These are phyloP conservation scores for Hyaloperonospora brassicae DNA, from an alignment of 352 stramenopile species.

Conservation along the genomic window DNA sequence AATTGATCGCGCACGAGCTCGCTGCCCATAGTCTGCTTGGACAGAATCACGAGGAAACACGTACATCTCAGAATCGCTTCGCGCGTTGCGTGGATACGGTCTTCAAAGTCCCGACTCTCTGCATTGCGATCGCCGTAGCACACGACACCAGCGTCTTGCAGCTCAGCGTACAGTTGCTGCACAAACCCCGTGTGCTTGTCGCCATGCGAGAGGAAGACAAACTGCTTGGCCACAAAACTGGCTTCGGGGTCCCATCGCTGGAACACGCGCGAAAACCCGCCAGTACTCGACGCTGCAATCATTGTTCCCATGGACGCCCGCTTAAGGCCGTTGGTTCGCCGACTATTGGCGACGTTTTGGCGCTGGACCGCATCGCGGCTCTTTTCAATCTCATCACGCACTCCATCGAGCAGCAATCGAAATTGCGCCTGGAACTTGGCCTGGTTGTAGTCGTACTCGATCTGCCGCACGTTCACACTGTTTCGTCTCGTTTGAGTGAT, in stretches of 20 bases:
- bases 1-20: conserved; percentile 78
- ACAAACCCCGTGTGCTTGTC: conserved; percentile 70
- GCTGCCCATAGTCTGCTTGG: conserved; percentile 54
- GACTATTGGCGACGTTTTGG: conserved; percentile 34
- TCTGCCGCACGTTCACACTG: conserved; percentile 46
- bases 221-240: conserved; percentile 49
- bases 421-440: conserved; percentile 65
- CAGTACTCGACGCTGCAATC: conserved; percentile 11
- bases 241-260: conserved; percentile 45
- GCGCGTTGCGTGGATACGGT: conserved; percentile 67
- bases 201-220: conserved; percentile 74
- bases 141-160: conserved; percentile 40
- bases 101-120: conserved; percentile 53
- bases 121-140: conserved; percentile 66
- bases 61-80: conserved; percentile 75
- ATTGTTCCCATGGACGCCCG: conserved; percentile 26
- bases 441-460: conserved; percentile 78
- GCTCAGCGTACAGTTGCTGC: conserved; percentile 49
- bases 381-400: conserved; percentile 81
- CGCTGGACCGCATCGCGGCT: conserved; percentile 36
- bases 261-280: conserved; percentile 52
- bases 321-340: conserved; percentile 18
- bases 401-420: conserved; percentile 64
- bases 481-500: conserved; percentile 53
- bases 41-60: conserved; percentile 73